Base-by-base conservation (phyloP, 192 early-diverging fungal genomes). In the Coemansia sp. region DNA sequence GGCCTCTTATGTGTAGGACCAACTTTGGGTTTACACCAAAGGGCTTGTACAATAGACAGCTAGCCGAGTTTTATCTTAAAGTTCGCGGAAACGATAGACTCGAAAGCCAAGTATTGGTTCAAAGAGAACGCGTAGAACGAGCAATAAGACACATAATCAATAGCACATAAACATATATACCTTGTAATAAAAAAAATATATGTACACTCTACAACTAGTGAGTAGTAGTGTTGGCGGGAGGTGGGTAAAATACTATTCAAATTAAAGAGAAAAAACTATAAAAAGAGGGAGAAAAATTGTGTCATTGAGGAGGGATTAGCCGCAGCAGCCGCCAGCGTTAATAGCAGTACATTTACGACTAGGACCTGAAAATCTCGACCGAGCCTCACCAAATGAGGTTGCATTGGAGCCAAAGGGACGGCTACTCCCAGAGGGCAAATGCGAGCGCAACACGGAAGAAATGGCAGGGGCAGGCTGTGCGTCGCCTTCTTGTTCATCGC, bases 51-150 rank as follows among this genome's bases (percentile, higher is more conserved):
- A 57, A 60, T 56, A 53, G 50, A 25, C 64, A 75, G 40, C 42
- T 58, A 15, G 72, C 72, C 29, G 55, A 66, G 44, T 75, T 64
- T 42, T 75, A 75, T 39, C 15, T 66, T 48, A 49, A 47, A 6
- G 64, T 75, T 18, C 72, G 72, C 18, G 72, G 72, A 14, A 64
- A 67, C 49, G 48, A 33, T 5, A 36, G 72, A 19, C 43, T 60
- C 13, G 72, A 75, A 32, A 55, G 32, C 32, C 51, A 35, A 3
- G 72, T 75, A 7, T 34, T 67, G 25, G 27, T 60, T 20, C 72
- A 75, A 25, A 51, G 72, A 13, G 40, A 56, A 28, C 64, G 57
- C 13, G 48, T 75, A 18, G 72, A 75, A 53, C 28, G 36, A 14
- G 30, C 50, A 8, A 59, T 75, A n/a, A 11, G 47, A 9, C 39